Percentiles rank a stretch among this genome's conserved stretches.
Evolutionary conservation across 768 basidiomycete genomes (phyloP).

Genomic region (Leccinum pellstonianum): DNA sequence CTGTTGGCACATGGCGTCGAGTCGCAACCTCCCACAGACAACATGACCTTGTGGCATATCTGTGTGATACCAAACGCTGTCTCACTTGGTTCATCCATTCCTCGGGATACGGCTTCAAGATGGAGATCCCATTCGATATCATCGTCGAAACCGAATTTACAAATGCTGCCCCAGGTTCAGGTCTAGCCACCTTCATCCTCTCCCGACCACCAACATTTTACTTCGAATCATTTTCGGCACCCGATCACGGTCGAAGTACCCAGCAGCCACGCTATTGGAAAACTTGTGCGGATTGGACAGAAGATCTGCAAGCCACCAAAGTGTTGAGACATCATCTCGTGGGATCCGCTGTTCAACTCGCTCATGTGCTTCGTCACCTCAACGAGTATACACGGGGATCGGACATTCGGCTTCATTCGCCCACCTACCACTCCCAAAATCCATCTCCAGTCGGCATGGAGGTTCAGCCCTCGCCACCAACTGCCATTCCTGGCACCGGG

Average conservation of each 20-base stretch:
- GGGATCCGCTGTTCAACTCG: conserved; percentile 61
- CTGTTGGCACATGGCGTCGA: conserved; percentile 78
- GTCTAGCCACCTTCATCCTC: conserved; percentile 61
- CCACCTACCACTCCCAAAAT: conserved; percentile 35
- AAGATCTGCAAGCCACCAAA: conserved; percentile 63
- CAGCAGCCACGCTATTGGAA: conserved; percentile 51
- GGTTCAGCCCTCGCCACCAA: conserved; percentile 41
- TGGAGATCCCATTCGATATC: conserved; percentile 72
- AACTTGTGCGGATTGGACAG: conserved; percentile 73
- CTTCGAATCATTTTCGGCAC: conserved; percentile 46
- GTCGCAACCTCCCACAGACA: conserved; percentile 53
- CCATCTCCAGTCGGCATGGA: conserved; percentile 35
- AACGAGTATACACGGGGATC: conserved; percentile 32
- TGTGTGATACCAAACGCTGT: conserved; percentile 63
- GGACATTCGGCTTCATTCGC: conserved; percentile 38
- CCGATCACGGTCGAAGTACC: conserved; percentile 30
- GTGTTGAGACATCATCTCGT: conserved; percentile 63
- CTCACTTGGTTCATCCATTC: conserved; percentile 81
- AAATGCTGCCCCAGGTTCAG: conserved; percentile 52
- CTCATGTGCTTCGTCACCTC: conserved; percentile 52
- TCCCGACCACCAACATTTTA: conserved; percentile 69
- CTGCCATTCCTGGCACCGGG: conserved; percentile 27
- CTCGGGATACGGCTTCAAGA: conserved; percentile 74
- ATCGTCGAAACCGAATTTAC: conserved; percentile 59
- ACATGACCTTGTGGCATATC: conserved; percentile 73